Evolutionary conservation across 441 rosid species (phyloP).

Genomic region (Bocquillonia castaneifolia): DNA sequence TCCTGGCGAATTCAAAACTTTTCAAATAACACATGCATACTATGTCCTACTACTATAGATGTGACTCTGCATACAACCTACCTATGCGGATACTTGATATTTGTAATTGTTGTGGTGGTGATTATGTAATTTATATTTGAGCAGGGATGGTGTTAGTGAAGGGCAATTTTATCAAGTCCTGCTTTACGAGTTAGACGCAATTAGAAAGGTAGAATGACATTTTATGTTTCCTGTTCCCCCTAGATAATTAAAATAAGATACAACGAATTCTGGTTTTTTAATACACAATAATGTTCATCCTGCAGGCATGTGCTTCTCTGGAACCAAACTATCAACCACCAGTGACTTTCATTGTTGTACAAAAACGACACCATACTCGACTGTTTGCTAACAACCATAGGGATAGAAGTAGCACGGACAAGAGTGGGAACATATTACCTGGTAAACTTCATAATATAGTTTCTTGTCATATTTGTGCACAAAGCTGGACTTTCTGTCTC

Average conservation of each 20-base stretch:
- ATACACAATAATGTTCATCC: background rate
- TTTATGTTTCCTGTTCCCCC: background rate
- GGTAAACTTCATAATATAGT: constrained; percentile 41
- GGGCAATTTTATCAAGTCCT: constrained; percentile 97
- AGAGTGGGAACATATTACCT: constrained; percentile 87
- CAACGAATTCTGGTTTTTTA: background rate
- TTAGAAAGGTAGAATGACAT: constrained; percentile 58
- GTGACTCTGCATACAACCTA: background rate
- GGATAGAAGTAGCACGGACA: constrained; percentile 82
- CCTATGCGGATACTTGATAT: background rate
- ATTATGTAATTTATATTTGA: background rate
- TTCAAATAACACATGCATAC: background rate
- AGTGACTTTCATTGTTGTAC: constrained; percentile 90
- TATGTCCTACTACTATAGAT: too few species aligned
- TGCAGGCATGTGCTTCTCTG: constrained; percentile 91
- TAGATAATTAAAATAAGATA: background rate
- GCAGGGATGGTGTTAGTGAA: constrained; percentile 97
- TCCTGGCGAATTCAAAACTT: background rate
- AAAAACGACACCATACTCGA: constrained; percentile 91
- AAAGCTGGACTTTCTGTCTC: background rate
- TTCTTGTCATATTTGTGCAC: background rate
- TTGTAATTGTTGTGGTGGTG: background rate
- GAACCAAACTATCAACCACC: constrained; percentile 97
- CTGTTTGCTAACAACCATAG: constrained; percentile 85
- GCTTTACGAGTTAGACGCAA: constrained; percentile 90